Percentiles rank a stretch among this genome's conserved stretches.
Evolutionary conservation across 2,329 filamentous ascomycete genomes (phyloP).

Genomic region (Paecilomyces dactylethromorphus): DNA sequence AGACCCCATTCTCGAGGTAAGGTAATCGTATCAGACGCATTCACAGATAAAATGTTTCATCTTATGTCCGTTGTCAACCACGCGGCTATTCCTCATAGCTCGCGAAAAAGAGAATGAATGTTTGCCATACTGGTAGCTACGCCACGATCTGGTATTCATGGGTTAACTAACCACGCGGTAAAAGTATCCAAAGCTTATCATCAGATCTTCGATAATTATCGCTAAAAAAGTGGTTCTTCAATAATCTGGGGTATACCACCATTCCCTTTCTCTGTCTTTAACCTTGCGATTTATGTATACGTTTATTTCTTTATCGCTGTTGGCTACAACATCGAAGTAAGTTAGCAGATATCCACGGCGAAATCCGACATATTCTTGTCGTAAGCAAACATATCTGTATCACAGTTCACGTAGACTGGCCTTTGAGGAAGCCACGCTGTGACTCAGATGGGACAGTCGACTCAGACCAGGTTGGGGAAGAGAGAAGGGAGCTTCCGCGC

Average conservation of each 20-base stretch:
- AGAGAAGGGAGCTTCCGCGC: not conserved
- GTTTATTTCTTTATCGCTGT: not conserved
- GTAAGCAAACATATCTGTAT: not conserved
- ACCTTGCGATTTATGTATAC: not conserved
- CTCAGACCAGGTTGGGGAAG: not conserved
- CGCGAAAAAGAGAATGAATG: not conserved
- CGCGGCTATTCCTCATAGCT: not conserved
- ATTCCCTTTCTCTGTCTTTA: not conserved
- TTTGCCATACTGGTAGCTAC: not conserved
- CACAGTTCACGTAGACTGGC: not conserved
- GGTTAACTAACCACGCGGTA: not conserved
- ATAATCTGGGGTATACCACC: not conserved
- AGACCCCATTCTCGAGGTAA: not conserved
- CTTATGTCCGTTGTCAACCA: not conserved
- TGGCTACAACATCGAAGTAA: not conserved
- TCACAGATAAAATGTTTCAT: not conserved
- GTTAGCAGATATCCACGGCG: not conserved
- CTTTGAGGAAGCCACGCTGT: not conserved
- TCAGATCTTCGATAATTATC: not conserved
- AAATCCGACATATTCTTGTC: not conserved
- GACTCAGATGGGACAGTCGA: not conserved
- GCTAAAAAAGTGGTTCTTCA: not conserved
- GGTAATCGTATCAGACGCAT: not conserved
- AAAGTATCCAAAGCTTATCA: not conserved
- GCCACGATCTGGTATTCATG: not conserved